Base-by-base conservation (phyloP, 768 basidiomycete species). In the Dioszegia aurantiaca region DNA sequence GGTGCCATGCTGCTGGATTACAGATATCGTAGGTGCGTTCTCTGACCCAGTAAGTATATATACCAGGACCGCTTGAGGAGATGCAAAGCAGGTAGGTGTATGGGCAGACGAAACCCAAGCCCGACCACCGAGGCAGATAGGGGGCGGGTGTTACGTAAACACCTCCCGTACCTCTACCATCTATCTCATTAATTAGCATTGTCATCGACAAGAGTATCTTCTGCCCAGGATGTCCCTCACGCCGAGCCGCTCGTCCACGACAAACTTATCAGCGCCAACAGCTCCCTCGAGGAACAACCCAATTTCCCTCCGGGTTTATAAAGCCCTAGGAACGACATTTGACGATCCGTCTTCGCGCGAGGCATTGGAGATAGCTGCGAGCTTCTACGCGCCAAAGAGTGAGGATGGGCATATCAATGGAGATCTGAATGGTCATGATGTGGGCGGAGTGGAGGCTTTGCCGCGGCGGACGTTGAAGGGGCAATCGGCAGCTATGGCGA, bases 281-380 rank as follows among this genome's bases (percentile, higher is more conserved):
- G 31, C 54, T 6, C 51, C 51, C 26, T 60, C 66, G 21, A 51
- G 60, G 14, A 57, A 64, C 53, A 79, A 80, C 54, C 90, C 92
- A 1, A 82, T 93, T 39, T 85, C 90, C n/a, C 78, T 87, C 0
- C 82, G 92, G 11, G 79, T 94, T n/a, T 92, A 90, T 77, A 95
- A 95, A 77, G 86, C 93, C 60, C 80, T 94, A 19, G 85, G 87
- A 33, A 90, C 89, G 0, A 62, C 72, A 10, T 77, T 78, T 58
- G 76, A 78, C 46, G 74, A 78, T 47, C 65, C 68, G 0, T 61
- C 65, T 10, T 69, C 69, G 0, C 80, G 81, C 26, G 88, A 94
- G 66, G 91, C 90, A 2, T 79, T 95, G 12, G 81, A 83, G 44
- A 92, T 90, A 0, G 83, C 94, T 36, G 90, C 90, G 1, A 84